Conservation (phyloP, 148 eudicot species). For the Amaranthus palmeri region DNA sequence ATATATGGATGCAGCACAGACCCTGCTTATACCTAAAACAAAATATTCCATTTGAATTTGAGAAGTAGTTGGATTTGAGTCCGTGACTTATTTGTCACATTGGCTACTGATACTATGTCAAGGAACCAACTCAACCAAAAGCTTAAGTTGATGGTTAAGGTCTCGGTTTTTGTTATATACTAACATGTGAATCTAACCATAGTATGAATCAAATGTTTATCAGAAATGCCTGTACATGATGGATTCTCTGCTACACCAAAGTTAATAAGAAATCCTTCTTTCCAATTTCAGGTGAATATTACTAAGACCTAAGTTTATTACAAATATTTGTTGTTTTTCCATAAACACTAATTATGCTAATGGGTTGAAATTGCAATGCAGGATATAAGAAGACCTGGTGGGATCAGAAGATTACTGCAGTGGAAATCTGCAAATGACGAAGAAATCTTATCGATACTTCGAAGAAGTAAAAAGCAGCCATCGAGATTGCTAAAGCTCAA, state of each 20-base stretch:
- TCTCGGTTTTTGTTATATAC: not conserved
- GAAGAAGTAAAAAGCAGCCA: too few relatives aligned
- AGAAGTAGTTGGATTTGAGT: too few relatives aligned
- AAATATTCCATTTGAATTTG: too few relatives aligned
- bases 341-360: not conserved
- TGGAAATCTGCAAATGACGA: too few relatives aligned
- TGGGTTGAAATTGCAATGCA: conserved; percentile 18
- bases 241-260: conserved; percentile 31
- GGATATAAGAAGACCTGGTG: too few relatives aligned
- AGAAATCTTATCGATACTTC: too few relatives aligned
- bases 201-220: not conserved
- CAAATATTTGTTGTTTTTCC: not conserved
- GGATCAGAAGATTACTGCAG: too few relatives aligned
- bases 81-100: too few relatives aligned
- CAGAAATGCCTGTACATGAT: conserved; percentile 51
- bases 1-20: too few relatives aligned
- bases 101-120: too few relatives aligned
- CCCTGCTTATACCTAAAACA: too few relatives aligned
- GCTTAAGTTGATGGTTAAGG: not conserved
- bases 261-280: conserved; percentile 36
- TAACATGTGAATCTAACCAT: not conserved
- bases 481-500: too few relatives aligned
- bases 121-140: not conserved
- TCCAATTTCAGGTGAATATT: conserved; percentile 56
- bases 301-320: not conserved